Conservation (phyloP, 441 rosid genomes). For the Bruguiera hainesii region DNA sequence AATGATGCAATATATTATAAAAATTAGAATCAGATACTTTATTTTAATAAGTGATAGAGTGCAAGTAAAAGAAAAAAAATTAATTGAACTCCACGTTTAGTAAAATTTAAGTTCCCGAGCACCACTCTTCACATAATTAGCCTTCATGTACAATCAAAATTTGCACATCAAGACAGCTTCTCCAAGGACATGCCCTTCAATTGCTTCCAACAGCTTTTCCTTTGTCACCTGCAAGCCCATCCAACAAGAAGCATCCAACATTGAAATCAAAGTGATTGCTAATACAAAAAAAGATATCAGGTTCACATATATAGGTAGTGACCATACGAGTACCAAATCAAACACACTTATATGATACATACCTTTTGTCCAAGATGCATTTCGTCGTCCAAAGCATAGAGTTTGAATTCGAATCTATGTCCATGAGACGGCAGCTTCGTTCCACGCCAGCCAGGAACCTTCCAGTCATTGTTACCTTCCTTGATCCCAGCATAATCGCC, state of each 20-base stretch:
- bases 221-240: conserved; percentile 47
- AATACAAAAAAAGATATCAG: too few species aligned
- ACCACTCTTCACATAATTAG: too few species aligned
- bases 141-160: conserved; percentile 29
- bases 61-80: too few species aligned
- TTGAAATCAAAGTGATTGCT: neutral
- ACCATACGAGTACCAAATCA: neutral
- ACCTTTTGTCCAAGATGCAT: conserved; percentile 61
- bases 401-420: conserved; percentile 66
- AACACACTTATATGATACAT: neutral
- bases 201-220: conserved; percentile 59
- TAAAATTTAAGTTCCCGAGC: too few species aligned
- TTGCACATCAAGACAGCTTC: conserved; percentile 48
- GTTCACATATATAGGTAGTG: neutral
- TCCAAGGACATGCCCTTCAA: conserved; percentile 60
- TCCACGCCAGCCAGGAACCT: conserved; percentile 74
- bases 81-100: too few species aligned
- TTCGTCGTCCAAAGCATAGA: conserved; percentile 54
- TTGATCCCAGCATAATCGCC: conserved; percentile 39
- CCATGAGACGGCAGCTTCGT: conserved; percentile 53
- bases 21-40: too few species aligned
- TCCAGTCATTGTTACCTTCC: conserved; percentile 67
- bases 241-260: neutral
- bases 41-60: too few species aligned
- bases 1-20: too few species aligned